Evolutionary conservation across 2,329 filamentous ascomycete genomes (phyloP), one percentile per base, ranked within the genome.

Genomic region (Fusarium scirpi): DNA sequence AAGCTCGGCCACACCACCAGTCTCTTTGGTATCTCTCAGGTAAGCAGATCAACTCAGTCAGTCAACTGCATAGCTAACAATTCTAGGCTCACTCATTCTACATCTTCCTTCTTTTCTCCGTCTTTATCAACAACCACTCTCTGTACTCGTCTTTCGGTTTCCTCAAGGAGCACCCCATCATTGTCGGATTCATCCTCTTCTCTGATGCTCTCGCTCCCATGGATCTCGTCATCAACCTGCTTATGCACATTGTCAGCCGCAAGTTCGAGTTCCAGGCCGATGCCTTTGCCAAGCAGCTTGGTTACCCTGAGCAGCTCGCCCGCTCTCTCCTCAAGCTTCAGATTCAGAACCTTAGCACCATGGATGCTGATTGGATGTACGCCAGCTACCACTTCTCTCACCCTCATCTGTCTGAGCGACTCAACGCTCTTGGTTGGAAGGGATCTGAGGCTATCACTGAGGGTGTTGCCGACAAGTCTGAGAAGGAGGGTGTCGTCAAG

Each of bases 331-430:
- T 99, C 83, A 98, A 98, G 85, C 92, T 99, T 55, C 97, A 99
- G 83, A 94, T 98, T 77, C 94, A 98, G 85, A 99, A 99, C 79
- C 87, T 99, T 73, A 97, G 94, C 82, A 97, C 93, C 67, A 98
- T 99, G 95, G 96, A 99, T 76, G 96, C 96, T 29, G 97, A 99
- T 82, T 97, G 93, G 92, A 90, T 98, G 88, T 99, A 97, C 82
- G 96, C 96, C 57, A 97, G 92, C 82, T 99, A 98, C 86, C 94
- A 99, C 84, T 98, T 97, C 86, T 98, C 95, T 25, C 96, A 99
- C 82, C 96, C 96, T 2, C 98, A 98, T 73, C 85, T 99, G 72
- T 92, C 94, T 3, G 97, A 99, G 87, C 90, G 96, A 76, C 86
- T 99, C 76, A 93, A 92, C 81, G 96, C 95, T 3, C 87, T 99